phyloP scores from a whole-genome alignment of 2,329 filamentous ascomycete species.

The Lasiodiplodia hormozganensis region DNA sequence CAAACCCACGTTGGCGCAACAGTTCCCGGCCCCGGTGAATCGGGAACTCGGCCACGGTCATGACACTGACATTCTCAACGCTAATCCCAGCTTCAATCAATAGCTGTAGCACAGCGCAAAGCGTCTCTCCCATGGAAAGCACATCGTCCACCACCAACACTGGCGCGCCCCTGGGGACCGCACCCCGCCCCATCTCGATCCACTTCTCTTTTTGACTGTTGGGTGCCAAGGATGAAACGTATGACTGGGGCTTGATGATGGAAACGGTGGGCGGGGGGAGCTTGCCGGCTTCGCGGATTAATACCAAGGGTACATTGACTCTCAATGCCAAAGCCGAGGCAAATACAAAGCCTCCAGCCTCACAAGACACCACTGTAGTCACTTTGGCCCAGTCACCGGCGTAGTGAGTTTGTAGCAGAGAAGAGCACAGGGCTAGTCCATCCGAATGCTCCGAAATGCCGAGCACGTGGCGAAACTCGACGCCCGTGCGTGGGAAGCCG shows the following conservation, averaged over 20 bases:
- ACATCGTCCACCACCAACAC: conserved; percentile 69
- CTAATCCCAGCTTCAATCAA: conserved; percentile 53
- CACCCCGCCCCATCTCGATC: conserved; percentile 60
- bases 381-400: conserved; percentile 56
- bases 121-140: conserved; percentile 62
- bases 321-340: conserved; percentile 58
- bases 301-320: conserved; percentile 52
- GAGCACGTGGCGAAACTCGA: conserved; percentile 67
- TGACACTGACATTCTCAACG: conserved; percentile 53
- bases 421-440: conserved; percentile 60
- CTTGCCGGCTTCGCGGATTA: conserved; percentile 65
- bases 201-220: conserved; percentile 38
- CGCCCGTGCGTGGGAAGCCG: conserved; percentile 58
- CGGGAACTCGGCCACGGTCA: conserved; percentile 66
- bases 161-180: conserved; percentile 47
- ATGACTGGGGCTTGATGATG: conserved; percentile 55
- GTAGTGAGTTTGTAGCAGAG: conserved; percentile 58
- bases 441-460: conserved; percentile 59
- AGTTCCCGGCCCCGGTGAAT: conserved; percentile 59
- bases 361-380: conserved; percentile 59
- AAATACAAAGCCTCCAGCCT: conserved; percentile 64
- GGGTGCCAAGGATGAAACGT: conserved; percentile 59
- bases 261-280: conserved; percentile 64
- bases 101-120: conserved; percentile 60
- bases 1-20: conserved; percentile 58